A percentile compares a stretch with the other conserved stretches of the same genome.
Conservation (phyloP, 2,329 filamentous ascomycete species). For the Hymenotorrendiella dingleyae region DNA sequence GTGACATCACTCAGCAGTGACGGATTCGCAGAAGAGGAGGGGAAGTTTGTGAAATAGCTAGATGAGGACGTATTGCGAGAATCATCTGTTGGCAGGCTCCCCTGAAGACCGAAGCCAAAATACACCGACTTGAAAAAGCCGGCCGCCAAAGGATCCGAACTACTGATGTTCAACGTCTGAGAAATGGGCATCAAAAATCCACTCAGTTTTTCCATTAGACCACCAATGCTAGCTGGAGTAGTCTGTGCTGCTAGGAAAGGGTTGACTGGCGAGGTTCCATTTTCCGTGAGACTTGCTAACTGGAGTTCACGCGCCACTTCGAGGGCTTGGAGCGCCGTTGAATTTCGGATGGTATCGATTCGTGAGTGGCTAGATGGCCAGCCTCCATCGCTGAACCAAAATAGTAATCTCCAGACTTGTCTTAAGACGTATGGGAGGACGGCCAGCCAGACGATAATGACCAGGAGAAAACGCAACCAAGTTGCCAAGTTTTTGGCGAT, state of each 20-base stretch:
- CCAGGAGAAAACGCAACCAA: conserved; percentile 73
- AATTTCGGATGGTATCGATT: conserved; percentile 10
- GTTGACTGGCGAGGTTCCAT: conserved; percentile 27
- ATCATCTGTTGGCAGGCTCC: conserved; percentile 6
- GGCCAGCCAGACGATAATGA: conserved; percentile 81
- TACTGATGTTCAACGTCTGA: conserved; percentile 23
- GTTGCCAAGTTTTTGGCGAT: conserved; percentile 63
- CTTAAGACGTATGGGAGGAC: conserved; percentile 88
- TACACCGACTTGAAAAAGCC: conserved; percentile 26
- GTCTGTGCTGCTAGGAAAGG: conserved; percentile 30
- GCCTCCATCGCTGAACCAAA: conserved; percentile 56
- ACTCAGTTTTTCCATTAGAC: conserved; percentile 33
- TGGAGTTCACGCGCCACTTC: conserved; percentile 22
- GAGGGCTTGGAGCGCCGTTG: conserved; percentile 17
- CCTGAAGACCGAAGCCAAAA: conserved; percentile 22
- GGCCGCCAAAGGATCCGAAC: conserved; percentile 22
- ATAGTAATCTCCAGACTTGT: conserved; percentile 85
- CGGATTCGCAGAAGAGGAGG: conserved; percentile 15
- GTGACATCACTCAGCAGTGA: conserved; percentile 52
- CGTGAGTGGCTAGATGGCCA: conserved; percentile 23
- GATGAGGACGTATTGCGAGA: conserved; percentile 10
- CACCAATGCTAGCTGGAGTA: conserved; percentile 33
- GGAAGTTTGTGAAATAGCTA: conserved; percentile 6
- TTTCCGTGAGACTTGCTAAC: conserved; percentile 19
- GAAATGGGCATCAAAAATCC: conserved; percentile 23